A percentile compares a stretch with the other conserved stretches of the same genome.
Conservation (phyloP, 306 rosid species). For the Rosa multiflora region DNA sequence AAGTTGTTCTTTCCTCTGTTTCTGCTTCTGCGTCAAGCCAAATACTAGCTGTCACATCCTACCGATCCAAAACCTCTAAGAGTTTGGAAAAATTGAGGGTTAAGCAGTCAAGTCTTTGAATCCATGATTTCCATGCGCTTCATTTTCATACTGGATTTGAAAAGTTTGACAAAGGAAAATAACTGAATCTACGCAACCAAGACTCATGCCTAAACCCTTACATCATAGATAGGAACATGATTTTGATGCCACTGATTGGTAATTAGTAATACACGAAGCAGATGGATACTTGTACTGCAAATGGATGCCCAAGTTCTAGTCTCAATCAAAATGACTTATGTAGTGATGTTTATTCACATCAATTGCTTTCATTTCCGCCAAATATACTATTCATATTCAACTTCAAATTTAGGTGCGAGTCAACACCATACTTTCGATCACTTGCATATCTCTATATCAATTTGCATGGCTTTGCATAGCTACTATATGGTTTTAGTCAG, state of each 20-base stretch:
- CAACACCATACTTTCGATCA: background rate
- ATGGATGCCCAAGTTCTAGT: background rate
- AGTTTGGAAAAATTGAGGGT: background rate
- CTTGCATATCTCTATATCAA: too few species aligned
- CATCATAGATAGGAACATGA: background rate
- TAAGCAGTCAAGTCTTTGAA: background rate
- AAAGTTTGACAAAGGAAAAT: background rate
- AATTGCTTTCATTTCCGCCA: background rate
- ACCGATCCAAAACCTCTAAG: background rate
- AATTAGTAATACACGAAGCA: background rate
- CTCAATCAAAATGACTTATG: background rate
- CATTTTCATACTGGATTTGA: background rate
- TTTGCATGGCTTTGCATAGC: background rate
- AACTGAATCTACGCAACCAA: background rate
- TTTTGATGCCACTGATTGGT: conserved; percentile 1
- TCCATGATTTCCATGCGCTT: background rate
- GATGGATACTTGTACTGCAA: background rate
- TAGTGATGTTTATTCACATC: background rate
- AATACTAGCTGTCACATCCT: background rate
- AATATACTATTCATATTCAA: background rate
- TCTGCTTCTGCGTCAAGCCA: background rate
- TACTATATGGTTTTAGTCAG: background rate
- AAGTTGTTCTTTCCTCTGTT: too few species aligned
- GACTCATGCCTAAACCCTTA: background rate
- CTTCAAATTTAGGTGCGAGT: background rate